Conservation (phyloP, 441 rosid genomes). For the Geranium incanum region DNA sequence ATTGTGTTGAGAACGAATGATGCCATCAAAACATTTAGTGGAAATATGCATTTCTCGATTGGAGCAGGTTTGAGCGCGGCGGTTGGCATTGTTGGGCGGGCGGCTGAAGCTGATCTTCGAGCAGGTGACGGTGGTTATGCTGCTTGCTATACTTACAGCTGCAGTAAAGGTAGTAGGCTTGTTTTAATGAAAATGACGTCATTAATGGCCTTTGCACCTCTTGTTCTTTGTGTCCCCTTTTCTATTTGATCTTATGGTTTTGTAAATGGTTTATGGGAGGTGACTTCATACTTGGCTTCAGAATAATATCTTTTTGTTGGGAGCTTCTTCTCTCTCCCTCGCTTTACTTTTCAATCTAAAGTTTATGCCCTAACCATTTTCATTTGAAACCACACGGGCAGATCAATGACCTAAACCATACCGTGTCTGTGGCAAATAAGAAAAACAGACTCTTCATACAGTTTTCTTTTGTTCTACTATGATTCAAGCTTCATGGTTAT, state of each 20-base stretch:
- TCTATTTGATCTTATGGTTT: neutral
- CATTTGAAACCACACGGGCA: neutral
- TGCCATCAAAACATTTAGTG: constrained; percentile 74
- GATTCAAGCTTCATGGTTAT: neutral
- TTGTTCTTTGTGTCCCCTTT: neutral
- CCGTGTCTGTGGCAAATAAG: neutral
- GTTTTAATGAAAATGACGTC: too few species aligned
- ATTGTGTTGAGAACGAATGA: constrained; percentile 73
- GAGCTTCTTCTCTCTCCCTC: neutral
- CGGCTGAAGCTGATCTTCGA: constrained; percentile 78
- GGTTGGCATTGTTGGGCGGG: constrained; percentile 64
- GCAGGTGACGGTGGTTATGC: constrained; percentile 96
- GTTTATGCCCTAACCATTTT: neutral
- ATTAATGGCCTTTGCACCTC: too few species aligned
- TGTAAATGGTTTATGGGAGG: neutral
- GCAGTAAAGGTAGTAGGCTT: constrained; percentile 69
- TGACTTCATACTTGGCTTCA: neutral
- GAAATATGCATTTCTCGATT: constrained; percentile 68
- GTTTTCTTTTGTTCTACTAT: neutral
- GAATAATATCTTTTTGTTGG: neutral
- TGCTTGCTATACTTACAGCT: constrained; percentile 90
- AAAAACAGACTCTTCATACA: neutral
- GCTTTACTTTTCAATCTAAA: neutral
- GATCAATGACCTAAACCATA: neutral
- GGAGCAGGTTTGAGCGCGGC: constrained; percentile 96